Evolutionary conservation across 768 basidiomycete genomes (phyloP).

Genomic region (Suillus spraguei): DNA sequence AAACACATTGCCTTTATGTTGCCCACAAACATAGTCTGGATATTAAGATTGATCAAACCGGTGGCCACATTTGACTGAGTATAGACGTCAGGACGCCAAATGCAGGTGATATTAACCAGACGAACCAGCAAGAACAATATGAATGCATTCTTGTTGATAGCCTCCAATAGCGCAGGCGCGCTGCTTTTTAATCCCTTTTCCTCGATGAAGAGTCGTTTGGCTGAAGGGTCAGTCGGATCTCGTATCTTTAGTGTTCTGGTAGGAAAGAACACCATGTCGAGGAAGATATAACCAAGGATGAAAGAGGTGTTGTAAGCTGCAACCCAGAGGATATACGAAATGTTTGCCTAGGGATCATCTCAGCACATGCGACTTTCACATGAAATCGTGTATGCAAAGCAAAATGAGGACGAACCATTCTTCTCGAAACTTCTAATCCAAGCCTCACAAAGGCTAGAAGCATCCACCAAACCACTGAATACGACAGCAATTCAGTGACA

Average conservation of each 20-base stretch:
- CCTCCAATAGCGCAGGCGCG: slow-evolving; percentile 65
- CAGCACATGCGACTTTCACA: neutral
- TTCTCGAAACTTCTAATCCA: slow-evolving; percentile 52
- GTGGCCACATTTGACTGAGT: slow-evolving; percentile 85
- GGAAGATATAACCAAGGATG: slow-evolving; percentile 74
- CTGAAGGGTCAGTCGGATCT: slow-evolving; percentile 25
- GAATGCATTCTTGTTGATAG: slow-evolving; percentile 82
- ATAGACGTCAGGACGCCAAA: slow-evolving; percentile 5
- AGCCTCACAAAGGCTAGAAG: slow-evolving; percentile 43
- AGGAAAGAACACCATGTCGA: slow-evolving; percentile 75
- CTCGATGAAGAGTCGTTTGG: slow-evolving; percentile 27
- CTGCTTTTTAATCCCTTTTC: slow-evolving; percentile 24
- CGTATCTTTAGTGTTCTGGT: slow-evolving; percentile 35
- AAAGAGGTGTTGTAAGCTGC: slow-evolving; percentile 88
- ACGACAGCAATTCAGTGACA: slow-evolving; percentile 74
- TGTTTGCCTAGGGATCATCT: slow-evolving; percentile 62
- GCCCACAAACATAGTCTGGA: slow-evolving; percentile 80
- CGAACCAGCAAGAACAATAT: slow-evolving; percentile 80
- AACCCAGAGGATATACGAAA: slow-evolving; percentile 89
- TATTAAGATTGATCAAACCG: slow-evolving; percentile 78
- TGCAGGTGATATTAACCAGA: slow-evolving; percentile 14
- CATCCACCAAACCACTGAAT: slow-evolving; percentile 79
- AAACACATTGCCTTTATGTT: slow-evolving; percentile 60
- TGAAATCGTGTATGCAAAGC: neutral
- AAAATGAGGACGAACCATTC: slow-evolving; percentile 50